Base-by-base conservation (phyloP, 83 land plant species). In the Larix sibirica region DNA sequence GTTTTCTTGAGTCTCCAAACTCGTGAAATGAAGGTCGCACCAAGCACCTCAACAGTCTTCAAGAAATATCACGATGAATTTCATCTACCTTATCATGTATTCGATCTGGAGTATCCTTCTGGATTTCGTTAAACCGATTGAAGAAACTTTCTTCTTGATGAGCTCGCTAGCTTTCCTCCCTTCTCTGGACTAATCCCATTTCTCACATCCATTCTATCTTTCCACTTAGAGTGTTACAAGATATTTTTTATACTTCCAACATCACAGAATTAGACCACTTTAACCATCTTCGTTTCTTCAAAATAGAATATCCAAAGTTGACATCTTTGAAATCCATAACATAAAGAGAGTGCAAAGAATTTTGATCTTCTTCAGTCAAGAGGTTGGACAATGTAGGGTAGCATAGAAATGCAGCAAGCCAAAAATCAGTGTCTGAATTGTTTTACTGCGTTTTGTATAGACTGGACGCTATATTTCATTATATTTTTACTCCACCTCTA, bases 251-350 rank as follows among this genome's bases (percentile, higher is more conserved):
- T 90, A 44, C 94, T 90, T 71, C 96, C 99, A 20, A 95, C 98
- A 80, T 95, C 97, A 77, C 82, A 82, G 79, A 95, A 95, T 10
- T 88, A 87, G 56, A 87, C 91, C 63, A 94, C 88, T 81, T 97
- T 97, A 42, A 87, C 82, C 67, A 97, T 82, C 85, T 94, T 95
- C 80, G 87, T 84, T 58, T 97, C 94, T 62, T 97, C 98, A 87
- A 97, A 97, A 82, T 92, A 95, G 94, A 88, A 85, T 97, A 97
- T 1, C 98, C 95, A 56, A 95, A 97, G 58, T 97, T 97, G n/a
- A 95, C 90, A 87, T 95, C 99, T 85, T 93, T 93, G 83, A 83
- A 92, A 82, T 97, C 98, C 81, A 92, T 96, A 40, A 97, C 99
- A 75, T 97, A 98, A 76, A 97, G 86, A 13, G 98, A 91, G 50